Percentiles rank a stretch among this genome's conserved stretches.
Conservation (phyloP, 202 grass and related monocot genomes). For the Hordeum pubiflorum region DNA sequence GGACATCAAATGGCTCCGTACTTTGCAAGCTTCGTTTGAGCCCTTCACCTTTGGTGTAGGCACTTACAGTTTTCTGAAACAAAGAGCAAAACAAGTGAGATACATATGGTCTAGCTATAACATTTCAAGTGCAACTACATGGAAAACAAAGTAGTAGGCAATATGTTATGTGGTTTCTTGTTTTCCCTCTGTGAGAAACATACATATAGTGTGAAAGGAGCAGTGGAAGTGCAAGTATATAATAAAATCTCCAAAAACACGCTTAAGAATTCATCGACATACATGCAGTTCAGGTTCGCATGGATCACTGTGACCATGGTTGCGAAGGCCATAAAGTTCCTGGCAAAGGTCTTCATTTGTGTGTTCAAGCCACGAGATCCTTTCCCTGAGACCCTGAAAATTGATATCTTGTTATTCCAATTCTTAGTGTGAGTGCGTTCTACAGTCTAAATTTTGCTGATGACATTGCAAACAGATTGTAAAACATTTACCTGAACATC, state of each 20-base stretch:
- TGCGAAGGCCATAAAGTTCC: conserved; percentile 61
- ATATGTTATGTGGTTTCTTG: not conserved
- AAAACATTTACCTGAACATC: conserved; percentile 66
- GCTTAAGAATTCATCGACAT: conserved; percentile 26
- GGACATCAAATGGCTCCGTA: conserved; percentile 74
- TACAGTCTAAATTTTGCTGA: not conserved
- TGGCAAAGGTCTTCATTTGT: conserved; percentile 81
- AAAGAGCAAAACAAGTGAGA: conserved; percentile 15
- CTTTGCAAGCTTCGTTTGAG: conserved; percentile 94
- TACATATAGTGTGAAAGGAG: conserved; percentile 8
- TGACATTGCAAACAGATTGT: not conserved
- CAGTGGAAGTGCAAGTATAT: not conserved
- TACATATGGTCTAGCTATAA: conserved; percentile 1
- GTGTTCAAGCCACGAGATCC: conserved; percentile 84
- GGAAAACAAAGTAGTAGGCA: conserved; percentile 18
- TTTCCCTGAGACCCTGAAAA: conserved; percentile 78
- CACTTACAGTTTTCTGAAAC: conserved; percentile 67
- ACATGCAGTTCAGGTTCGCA: conserved; percentile 72
- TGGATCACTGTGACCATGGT: conserved; percentile 36
- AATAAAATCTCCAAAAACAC: conserved; percentile 16
- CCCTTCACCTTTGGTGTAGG: conserved; percentile 71
- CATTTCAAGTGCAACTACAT: not conserved
- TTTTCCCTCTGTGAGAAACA: not conserved
- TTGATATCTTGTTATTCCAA: conserved; percentile 23
- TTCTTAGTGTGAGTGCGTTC: not conserved